Percentiles rank a stretch among this genome's conserved stretches.
Evolutionary conservation across 257 asterid genomes (phyloP).

Genomic region (Voacanga thouarsii): DNA sequence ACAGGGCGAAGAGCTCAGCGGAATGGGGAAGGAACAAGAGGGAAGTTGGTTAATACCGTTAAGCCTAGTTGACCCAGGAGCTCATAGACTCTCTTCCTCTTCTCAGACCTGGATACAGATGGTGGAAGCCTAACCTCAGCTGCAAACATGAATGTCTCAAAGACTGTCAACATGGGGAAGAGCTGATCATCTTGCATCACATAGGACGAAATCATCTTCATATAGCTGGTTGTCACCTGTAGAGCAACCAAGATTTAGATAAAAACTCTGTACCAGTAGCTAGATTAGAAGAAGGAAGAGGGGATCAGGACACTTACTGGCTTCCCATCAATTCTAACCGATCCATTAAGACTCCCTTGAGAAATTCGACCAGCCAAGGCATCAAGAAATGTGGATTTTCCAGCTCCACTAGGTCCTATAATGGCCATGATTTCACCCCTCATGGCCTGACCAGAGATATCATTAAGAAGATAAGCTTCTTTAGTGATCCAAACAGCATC

Average conservation of each 20-base stretch:
- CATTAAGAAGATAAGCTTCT: slow-evolving; percentile 70
- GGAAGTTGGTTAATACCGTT: slow-evolving; percentile 40
- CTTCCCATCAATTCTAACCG: slow-evolving; percentile 79
- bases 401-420: slow-evolving; percentile 94
- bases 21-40: not conserved
- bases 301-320: slow-evolving; percentile 33
- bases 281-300: not conserved
- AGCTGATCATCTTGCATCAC: slow-evolving; percentile 96
- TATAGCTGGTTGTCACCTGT: slow-evolving; percentile 87
- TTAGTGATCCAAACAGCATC: slow-evolving; percentile 70
- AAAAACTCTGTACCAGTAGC: not conserved
- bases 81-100: slow-evolving; percentile 68
- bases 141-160: slow-evolving; percentile 84
- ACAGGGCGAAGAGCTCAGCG: not conserved
- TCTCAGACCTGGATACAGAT: slow-evolving; percentile 59
- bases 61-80: slow-evolving; percentile 74
- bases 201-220: slow-evolving; percentile 87
- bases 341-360: slow-evolving; percentile 83
- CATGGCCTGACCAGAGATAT: slow-evolving; percentile 78
- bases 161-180: slow-evolving; percentile 80
- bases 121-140: slow-evolving; percentile 91
- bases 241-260: slow-evolving; percentile 8
- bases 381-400: slow-evolving; percentile 82
- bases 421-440: slow-evolving; percentile 81
- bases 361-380: slow-evolving; percentile 88